Conservation (phyloP, 257 asterid species). For the Euphrasia confusa region DNA sequence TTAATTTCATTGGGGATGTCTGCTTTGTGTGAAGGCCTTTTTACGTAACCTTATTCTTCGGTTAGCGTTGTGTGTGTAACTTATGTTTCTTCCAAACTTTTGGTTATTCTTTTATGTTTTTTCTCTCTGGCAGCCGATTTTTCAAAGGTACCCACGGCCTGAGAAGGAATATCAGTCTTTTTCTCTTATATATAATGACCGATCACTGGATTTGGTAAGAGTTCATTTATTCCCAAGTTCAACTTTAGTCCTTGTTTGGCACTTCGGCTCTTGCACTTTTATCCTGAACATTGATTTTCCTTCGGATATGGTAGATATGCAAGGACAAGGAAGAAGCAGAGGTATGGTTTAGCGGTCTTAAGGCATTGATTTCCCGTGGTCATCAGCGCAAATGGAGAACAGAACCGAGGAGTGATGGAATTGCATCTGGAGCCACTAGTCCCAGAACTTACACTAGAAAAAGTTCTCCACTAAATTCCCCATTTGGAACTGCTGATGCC, state of each 20-base stretch:
- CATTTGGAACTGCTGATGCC: constrained; percentile 72
- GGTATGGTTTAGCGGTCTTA: constrained; percentile 95
- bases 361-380: constrained; percentile 79
- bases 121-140: constrained; percentile 63
- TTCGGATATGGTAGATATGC: constrained; percentile 53
- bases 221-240: constrained; percentile 18
- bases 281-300: constrained; percentile 17
- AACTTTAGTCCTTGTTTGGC: constrained; percentile 13
- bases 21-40: constrained; percentile 19
- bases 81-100: constrained; percentile 8
- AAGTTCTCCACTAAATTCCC: constrained; percentile 88
- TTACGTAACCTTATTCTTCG: constrained; percentile 4
- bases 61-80: constrained; percentile 7
- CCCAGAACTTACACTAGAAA: constrained; percentile 77
- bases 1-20: constrained; percentile 7
- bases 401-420: constrained; percentile 85
- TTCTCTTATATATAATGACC: constrained; percentile 82
- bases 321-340: constrained; percentile 98
- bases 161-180: constrained; percentile 97
- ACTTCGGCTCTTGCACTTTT: constrained; percentile 19
- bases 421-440: constrained; percentile 86
- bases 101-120: constrained; percentile 10
- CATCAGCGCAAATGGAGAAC: constrained; percentile 85
- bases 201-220: constrained; percentile 92
- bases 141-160: constrained; percentile 88